phyloP scores from a whole-genome alignment of 2,329 filamentous ascomycete genomes.

The Chaetomium sp. region DNA sequence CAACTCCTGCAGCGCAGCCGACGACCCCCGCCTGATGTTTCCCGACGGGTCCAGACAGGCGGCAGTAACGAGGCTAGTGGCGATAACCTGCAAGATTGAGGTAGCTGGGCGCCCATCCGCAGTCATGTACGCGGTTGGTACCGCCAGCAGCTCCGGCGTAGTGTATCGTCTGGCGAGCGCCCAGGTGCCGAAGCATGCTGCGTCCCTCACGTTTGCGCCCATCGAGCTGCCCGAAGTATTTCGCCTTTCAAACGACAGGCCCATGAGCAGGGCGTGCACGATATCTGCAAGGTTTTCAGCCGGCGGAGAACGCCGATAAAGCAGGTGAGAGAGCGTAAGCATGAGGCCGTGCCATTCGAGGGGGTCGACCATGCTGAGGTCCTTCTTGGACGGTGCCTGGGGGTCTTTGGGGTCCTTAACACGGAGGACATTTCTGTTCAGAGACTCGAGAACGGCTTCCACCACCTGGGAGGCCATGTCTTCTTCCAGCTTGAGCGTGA shows the following conservation, averaged over 20 bases:
- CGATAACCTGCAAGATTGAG: conserved; percentile 73
- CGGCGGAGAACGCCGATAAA: conserved; percentile 83
- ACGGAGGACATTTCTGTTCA: conserved; percentile 60
- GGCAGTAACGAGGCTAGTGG: conserved; percentile 76
- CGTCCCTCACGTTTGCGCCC: conserved; percentile 89
- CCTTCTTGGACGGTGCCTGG: conserved; percentile 47
- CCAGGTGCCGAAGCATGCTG: conserved; percentile 96
- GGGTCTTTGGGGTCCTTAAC: conserved; percentile 44
- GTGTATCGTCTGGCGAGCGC: conserved; percentile 84
- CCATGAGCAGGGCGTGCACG: conserved; percentile 74
- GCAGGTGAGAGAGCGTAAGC: conserved; percentile 80
- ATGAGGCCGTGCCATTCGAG: conserved; percentile 91
- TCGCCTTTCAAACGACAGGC: conserved; percentile 85
- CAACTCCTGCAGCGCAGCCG: conserved; percentile 90
- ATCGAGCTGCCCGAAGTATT: conserved; percentile 81
- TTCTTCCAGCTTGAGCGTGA: conserved; percentile 75
- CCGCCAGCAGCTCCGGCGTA: conserved; percentile 71
- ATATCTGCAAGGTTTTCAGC: conserved; percentile 70
- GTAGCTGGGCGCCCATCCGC: conserved; percentile 44
- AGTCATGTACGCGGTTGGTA: conserved; percentile 52
- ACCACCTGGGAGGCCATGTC: conserved; percentile 87
- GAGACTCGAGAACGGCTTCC: conserved; percentile 77
- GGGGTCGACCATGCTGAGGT: conserved; percentile 76
- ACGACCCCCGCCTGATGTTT: conserved; percentile 90
- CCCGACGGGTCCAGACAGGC: conserved; percentile 87